phyloP scores from a whole-genome alignment of 495 filamentous ascomycete species.

The Aspergillus incahuasiensis region DNA sequence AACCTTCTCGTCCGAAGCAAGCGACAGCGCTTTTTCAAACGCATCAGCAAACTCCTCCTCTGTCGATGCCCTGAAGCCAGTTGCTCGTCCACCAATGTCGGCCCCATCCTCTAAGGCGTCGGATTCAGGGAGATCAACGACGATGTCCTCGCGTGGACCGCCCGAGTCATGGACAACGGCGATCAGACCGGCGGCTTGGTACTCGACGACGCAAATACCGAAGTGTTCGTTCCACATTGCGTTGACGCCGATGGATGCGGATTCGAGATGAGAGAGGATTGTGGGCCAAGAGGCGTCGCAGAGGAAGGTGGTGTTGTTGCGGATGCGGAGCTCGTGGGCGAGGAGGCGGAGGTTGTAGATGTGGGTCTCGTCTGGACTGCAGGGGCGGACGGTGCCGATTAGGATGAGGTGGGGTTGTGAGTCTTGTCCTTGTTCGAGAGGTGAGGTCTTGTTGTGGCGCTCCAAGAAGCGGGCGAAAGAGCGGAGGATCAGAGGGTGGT shows the following conservation, averaged over 20 bases:
- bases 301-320: slow-evolving; percentile 77
- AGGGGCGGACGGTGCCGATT: slow-evolving; percentile 81
- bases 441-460: background rate
- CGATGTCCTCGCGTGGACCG: slow-evolving; percentile 89
- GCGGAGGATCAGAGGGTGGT: slow-evolving; percentile 77
- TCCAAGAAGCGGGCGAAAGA: slow-evolving; percentile 72
- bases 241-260: slow-evolving; percentile 79
- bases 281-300: slow-evolving; percentile 84
- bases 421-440: background rate
- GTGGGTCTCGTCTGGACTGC: slow-evolving; percentile 70
- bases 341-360: slow-evolving; percentile 89
- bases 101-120: background rate
- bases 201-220: slow-evolving; percentile 96
- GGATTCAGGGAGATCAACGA: slow-evolving; percentile 52
- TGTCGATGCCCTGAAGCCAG: slow-evolving; percentile 81
- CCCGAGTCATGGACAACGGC: slow-evolving; percentile 88
- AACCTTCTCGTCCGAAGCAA: slow-evolving; percentile 62
- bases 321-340: slow-evolving; percentile 81
- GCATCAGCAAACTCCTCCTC: slow-evolving; percentile 69
- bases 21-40: slow-evolving; percentile 68
- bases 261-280: slow-evolving; percentile 70
- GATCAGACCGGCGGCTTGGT: slow-evolving; percentile 90
- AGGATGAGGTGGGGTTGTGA: slow-evolving; percentile 65
- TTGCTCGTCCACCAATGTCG: slow-evolving; percentile 58
- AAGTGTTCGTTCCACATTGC: slow-evolving; percentile 99